These are phyloP conservation scores for Aspergillus sojae DNA, from an alignment of 2,329 filamentous ascomycete species.

Conservation along the genomic window DNA sequence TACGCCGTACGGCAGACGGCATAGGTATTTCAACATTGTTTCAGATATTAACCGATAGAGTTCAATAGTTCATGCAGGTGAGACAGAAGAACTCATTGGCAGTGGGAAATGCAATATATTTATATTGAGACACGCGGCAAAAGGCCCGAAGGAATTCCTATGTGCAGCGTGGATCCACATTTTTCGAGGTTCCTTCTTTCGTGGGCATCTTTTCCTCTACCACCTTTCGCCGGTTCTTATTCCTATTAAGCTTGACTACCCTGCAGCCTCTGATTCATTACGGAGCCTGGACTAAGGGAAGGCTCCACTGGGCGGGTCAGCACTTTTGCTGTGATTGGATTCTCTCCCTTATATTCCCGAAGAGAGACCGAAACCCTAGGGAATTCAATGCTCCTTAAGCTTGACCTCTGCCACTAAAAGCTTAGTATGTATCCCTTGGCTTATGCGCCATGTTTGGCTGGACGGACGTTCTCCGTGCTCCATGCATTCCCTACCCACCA, in stretches of 20 bases:
- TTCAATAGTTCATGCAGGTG: not conserved
- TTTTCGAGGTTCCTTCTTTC: not conserved
- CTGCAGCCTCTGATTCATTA: not conserved
- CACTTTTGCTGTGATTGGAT: not conserved
- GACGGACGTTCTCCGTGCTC: slow-evolving; percentile 2
- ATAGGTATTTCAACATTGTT: not conserved
- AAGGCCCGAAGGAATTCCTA: not conserved
- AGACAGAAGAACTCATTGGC: not conserved
- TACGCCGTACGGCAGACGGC: not conserved
- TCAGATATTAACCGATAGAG: not conserved
- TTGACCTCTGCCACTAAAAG: not conserved
- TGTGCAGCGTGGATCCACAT: not conserved
- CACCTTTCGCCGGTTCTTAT: not conserved
- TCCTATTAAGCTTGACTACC: not conserved
- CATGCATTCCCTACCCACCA: not conserved
- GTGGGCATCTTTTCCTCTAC: not conserved
- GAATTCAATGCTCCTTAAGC: not conserved
- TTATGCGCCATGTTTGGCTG: not conserved
- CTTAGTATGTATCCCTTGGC: not conserved
- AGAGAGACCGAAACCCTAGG: not conserved
- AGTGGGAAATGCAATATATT: not conserved
- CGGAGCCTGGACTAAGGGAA: not conserved
- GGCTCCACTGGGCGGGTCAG: not conserved
- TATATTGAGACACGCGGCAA: slow-evolving; percentile 2
- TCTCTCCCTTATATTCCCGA: not conserved